phyloP scores from a whole-genome alignment of 129 eudicot genomes.

The Helianthus tuberosus region DNA sequence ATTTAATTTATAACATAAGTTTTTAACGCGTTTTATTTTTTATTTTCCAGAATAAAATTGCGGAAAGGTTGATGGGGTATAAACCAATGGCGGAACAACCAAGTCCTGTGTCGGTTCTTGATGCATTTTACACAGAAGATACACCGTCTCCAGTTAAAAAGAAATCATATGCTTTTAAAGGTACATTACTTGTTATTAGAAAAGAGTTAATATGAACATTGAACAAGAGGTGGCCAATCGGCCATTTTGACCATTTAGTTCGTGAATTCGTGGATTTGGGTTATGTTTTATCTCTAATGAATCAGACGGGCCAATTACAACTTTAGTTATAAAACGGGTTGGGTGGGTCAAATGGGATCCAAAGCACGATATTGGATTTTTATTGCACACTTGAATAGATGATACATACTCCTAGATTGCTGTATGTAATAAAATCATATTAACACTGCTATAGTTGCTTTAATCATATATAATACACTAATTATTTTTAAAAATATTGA shows the following conservation, averaged over 20 bases:
- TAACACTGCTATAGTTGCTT: too few relatives aligned
- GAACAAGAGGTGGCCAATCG: too few relatives aligned
- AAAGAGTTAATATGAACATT: slow-evolving; percentile 13
- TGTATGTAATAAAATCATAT: background rate
- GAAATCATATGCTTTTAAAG: slow-evolving; percentile 63
- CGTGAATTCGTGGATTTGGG: too few relatives aligned
- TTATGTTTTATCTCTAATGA: too few relatives aligned
- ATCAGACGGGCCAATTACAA: too few relatives aligned
- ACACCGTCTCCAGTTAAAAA: slow-evolving; percentile 83
- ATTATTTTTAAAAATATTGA: background rate
- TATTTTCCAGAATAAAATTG: slow-evolving; percentile 41
- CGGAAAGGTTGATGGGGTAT: slow-evolving; percentile 47
- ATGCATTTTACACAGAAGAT: slow-evolving; percentile 76
- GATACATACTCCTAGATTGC: background rate
- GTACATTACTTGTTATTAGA: slow-evolving; percentile 36
- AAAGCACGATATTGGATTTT: too few relatives aligned
- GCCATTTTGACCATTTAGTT: too few relatives aligned
- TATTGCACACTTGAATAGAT: too few relatives aligned
- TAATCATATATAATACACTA: background rate
- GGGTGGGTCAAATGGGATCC: too few relatives aligned
- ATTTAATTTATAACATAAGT: background rate
- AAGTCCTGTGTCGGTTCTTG: slow-evolving; percentile 94
- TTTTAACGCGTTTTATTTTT: slow-evolving; percentile 30
- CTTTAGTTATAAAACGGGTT: too few relatives aligned
- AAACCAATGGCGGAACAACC: slow-evolving; percentile 69